Evolutionary conservation across 78 protist species (phyloP), one percentile per base, ranked within the genome.

Genomic region (Cyanophora paradoxa): DNA sequence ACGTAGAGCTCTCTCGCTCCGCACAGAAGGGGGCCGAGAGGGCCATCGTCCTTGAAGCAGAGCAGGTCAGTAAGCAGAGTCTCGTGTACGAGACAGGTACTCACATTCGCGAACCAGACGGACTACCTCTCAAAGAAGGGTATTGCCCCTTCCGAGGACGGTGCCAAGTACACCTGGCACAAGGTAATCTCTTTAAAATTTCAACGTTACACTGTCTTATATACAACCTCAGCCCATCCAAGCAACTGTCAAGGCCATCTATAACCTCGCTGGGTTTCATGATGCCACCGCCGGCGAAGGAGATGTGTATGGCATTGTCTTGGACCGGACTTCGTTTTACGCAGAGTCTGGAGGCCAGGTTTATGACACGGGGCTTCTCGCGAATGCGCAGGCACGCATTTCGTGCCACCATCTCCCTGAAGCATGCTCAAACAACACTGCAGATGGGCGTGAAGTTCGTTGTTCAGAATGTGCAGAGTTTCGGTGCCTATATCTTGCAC

Each of bases 271-370:
- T 24, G 84, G 26, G n/a, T 88, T 92, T 70, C 76, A 86, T 28
- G 76, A 80, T 17, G n/a, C 33, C 1, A 41, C 42, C 41, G 37
- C 48, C 6, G n/a, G 14, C 39, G 63, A 22, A 2, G 41, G 65
- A 36, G 48, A 0, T 8, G 34, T 28, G 56, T 24, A 74, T 7
- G 94, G 94, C 58, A 34, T 91, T 28, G 69, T 95, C 17, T 77
- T 86, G 40, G 93, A 88, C 77, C 5, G 36, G 69, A 88, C 97
- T 28, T 68, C 74, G 82, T 90, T 91, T 74, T 95, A 95, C 80
- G 91, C 93, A 39, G 97, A 92, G 86, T 76, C 79, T 26, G 98
- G 97, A 39, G 98, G 98, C 20, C 97, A 95, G 87, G 82, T 87
- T 41, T 80, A 54, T 52, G 97, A 95, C 88, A 71, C 74, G 7